Percentiles rank a stretch among this genome's conserved stretches.
Evolutionary conservation across 169 alveolate species (phyloP).

Genomic region (Cryptosporidium ubiquitum): DNA sequence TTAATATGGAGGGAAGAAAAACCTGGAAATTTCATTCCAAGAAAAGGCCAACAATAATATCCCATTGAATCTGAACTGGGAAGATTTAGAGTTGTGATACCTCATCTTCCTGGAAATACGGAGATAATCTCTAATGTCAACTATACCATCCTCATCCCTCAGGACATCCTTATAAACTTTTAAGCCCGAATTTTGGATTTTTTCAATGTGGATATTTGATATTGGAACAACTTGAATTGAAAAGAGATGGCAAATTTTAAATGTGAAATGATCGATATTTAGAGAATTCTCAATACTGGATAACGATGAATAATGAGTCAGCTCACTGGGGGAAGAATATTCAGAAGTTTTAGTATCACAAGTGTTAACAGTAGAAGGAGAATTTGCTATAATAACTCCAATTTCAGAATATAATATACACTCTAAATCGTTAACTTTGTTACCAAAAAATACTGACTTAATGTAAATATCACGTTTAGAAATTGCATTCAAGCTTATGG

Average conservation of each 20-base stretch:
- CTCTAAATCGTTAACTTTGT: conserved; percentile 55
- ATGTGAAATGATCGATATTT: conserved; percentile 20
- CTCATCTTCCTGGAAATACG: conserved; percentile 43
- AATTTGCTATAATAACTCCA: conserved; percentile 34
- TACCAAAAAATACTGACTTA: conserved; percentile 40
- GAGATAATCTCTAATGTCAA: conserved; percentile 22
- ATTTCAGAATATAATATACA: conserved; percentile 49
- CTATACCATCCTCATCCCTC: conserved; percentile 42
- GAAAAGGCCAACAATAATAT: conserved; percentile 32
- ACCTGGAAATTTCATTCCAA: conserved; percentile 37
- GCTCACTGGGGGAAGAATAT: conserved; percentile 3
- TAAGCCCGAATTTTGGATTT: not conserved
- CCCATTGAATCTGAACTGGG: conserved; percentile 51
- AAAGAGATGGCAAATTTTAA: conserved; percentile 46
- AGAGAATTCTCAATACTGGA: conserved; percentile 7
- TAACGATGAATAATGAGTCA: not conserved
- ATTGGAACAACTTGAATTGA: conserved; percentile 52
- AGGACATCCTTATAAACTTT: conserved; percentile 43
- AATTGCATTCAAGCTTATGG: not conserved
- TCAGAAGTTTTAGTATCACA: conserved; percentile 45
- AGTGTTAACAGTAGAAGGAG: not conserved
- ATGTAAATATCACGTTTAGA: conserved; percentile 23
- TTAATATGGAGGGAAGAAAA: conserved; percentile 9
- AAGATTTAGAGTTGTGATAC: conserved; percentile 10
- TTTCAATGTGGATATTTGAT: not conserved